Evolutionary conservation across 805 yeast species (phyloP).

Genomic region (Saccharomyces kudriavzevii): DNA sequence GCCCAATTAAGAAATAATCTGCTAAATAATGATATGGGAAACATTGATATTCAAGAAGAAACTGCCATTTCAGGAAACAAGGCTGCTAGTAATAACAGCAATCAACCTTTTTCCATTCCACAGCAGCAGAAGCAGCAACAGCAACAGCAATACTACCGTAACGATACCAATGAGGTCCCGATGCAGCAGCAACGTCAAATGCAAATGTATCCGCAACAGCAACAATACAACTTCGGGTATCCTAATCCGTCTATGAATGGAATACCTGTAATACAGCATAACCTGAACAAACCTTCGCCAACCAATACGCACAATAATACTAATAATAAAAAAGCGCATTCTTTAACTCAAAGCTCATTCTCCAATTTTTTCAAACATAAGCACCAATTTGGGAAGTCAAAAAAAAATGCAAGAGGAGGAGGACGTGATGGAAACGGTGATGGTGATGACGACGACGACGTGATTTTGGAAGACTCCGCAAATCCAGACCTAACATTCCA

Average conservation of each 20-base stretch:
- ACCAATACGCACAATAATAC: neutral
- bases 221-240: conserved; percentile 2
- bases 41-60: conserved; percentile 39
- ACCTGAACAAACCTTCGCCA: conserved; percentile 7
- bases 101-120: conserved; percentile 2
- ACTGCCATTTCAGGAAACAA: conserved; percentile 24
- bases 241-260: conserved; percentile 14
- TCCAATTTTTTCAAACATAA: conserved; percentile 21
- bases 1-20: conserved; percentile 31
- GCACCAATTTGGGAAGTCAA: conserved; percentile 8
- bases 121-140: conserved; percentile 3
- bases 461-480: conserved; percentile 25
- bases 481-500: conserved; percentile 46
- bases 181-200: conserved; percentile 1
- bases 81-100: conserved; percentile 1
- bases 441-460: conserved; percentile 35
- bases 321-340: conserved; percentile 12
- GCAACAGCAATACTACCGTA: conserved; percentile 6
- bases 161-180: neutral
- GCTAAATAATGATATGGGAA: conserved; percentile 34
- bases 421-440: conserved; percentile 31
- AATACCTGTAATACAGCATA: conserved; percentile 1
- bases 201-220: conserved; percentile 4
- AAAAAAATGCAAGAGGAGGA: conserved; percentile 14
- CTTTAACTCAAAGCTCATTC: conserved; percentile 17